phyloP scores from a whole-genome alignment of 805 yeast genomes.

The Ogataea methanolica region DNA sequence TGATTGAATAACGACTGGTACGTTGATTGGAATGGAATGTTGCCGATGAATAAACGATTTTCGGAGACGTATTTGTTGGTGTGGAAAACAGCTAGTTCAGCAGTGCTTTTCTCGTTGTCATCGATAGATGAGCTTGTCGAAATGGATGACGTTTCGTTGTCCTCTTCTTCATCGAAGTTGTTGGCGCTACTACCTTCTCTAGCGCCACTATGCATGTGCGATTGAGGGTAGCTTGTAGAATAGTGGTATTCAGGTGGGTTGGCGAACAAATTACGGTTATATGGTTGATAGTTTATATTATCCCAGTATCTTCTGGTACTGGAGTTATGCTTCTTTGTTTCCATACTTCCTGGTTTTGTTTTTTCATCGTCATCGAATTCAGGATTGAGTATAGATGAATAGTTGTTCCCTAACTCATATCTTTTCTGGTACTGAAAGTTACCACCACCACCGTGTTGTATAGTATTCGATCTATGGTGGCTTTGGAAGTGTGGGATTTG shows the following conservation, averaged over 20 bases:
- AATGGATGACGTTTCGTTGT: background rate
- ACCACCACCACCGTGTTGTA: background rate
- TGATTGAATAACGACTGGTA: constrained; percentile 12
- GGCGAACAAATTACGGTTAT: background rate
- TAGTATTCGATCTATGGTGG: background rate
- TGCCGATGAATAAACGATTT: constrained; percentile 48
- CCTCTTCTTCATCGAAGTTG: no score
- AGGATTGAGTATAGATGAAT: constrained; percentile 22
- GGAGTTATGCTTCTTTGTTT: background rate
- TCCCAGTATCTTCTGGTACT: background rate
- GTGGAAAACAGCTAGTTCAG: constrained; percentile 19
- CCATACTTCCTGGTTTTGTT: background rate
- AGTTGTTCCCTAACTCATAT: constrained; percentile 22
- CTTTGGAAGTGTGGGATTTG: no score
- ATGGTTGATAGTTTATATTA: background rate
- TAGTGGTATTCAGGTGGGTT: background rate
- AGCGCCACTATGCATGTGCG: no score
- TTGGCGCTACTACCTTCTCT: no score
- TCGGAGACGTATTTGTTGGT: constrained; percentile 35
- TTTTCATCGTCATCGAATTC: constrained; percentile 14
- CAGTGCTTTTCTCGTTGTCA: constrained; percentile 20
- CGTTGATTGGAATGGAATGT: constrained; percentile 42
- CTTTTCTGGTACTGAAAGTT: constrained; percentile 3
- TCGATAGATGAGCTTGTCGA: constrained; percentile 8
- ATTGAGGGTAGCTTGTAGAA: no score